Percentiles rank a stretch among this genome's conserved stretches.
These are phyloP conservation scores for Prunus davidiana DNA, from an alignment of 306 rosid species.

Conservation along the genomic window DNA sequence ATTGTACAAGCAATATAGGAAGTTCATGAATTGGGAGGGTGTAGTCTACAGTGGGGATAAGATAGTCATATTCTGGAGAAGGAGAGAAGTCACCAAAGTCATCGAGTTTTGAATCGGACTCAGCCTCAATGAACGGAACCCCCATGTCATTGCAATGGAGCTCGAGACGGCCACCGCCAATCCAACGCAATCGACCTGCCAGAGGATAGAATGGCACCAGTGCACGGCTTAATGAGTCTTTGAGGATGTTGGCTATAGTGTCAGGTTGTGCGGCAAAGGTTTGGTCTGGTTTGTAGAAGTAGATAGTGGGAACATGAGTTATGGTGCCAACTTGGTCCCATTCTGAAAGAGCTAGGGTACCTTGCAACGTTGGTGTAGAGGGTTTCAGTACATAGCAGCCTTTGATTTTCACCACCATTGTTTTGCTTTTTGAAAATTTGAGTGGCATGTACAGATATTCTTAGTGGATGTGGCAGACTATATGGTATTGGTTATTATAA, in stretches of 20 bases:
- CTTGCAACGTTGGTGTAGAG: conserved; percentile 34
- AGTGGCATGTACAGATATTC: neutral
- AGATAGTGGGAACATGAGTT: conserved; percentile 47
- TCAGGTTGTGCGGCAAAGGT: neutral
- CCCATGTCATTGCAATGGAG: conserved; percentile 56
- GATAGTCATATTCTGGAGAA: conserved; percentile 6
- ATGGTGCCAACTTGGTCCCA: conserved; percentile 52
- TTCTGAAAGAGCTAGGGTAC: conserved; percentile 38
- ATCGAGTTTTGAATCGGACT: conserved; percentile 20
- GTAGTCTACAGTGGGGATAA: conserved; percentile 40
- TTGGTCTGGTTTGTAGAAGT: conserved; percentile 36
- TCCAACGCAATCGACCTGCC: conserved; percentile 56
- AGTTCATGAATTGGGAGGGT: conserved; percentile 41
- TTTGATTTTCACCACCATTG: conserved; percentile 40
- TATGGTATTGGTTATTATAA: neutral
- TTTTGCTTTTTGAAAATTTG: neutral
- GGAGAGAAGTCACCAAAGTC: conserved; percentile 42
- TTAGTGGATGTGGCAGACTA: neutral
- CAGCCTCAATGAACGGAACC: conserved; percentile 44
- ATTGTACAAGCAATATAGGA: conserved; percentile 41
- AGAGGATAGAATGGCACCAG: conserved; percentile 62
- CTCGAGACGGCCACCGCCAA: conserved; percentile 41
- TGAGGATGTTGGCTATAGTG: conserved; percentile 32
- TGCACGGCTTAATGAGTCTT: conserved; percentile 37
- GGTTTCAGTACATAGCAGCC: conserved; percentile 33